Evolutionary conservation across 495 filamentous ascomycete genomes (phyloP).

Genomic region (Cryomyces minteri): DNA sequence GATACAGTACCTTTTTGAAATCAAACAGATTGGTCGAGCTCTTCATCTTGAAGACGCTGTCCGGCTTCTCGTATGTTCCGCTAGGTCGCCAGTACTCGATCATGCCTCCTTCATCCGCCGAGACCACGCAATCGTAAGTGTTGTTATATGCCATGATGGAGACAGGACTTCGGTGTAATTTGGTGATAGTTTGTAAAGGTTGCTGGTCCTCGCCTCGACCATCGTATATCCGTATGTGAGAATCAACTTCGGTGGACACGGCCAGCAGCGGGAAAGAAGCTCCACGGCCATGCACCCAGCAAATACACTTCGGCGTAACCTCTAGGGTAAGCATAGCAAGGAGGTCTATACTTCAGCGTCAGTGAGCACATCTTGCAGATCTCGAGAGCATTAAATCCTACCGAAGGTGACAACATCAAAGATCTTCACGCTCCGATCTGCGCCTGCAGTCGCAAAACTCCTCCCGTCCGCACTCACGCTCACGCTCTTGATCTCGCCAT

Average conservation of each 20-base stretch:
- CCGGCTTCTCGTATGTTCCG: slow-evolving; percentile 70
- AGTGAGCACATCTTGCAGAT: slow-evolving; percentile 1
- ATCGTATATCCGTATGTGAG: slow-evolving; percentile 66
- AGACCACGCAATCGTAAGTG: slow-evolving; percentile 73
- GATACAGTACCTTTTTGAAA: slow-evolving; percentile 47
- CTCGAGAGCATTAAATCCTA: slow-evolving; percentile 13
- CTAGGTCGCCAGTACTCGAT: slow-evolving; percentile 88
- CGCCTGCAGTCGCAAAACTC: slow-evolving; percentile 80
- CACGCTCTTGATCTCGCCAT: slow-evolving; percentile 64
- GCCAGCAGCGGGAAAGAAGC: slow-evolving; percentile 74
- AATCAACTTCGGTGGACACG: slow-evolving; percentile 63
- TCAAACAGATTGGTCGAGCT: slow-evolving; percentile 87
- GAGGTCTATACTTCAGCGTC: slow-evolving; percentile 37
- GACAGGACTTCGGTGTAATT: slow-evolving; percentile 61
- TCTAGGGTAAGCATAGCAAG: slow-evolving; percentile 62
- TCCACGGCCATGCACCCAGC: slow-evolving; percentile 84
- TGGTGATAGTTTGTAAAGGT: slow-evolving; percentile 54
- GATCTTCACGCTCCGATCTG: slow-evolving; percentile 78
- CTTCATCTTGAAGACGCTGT: slow-evolving; percentile 81
- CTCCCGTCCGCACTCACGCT: slow-evolving; percentile 76
- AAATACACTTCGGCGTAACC: slow-evolving; percentile 57
- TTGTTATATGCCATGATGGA: slow-evolving; percentile 79
- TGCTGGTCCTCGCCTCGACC: slow-evolving; percentile 62
- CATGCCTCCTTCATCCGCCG: slow-evolving; percentile 82
- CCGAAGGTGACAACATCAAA: slow-evolving; percentile 92